Evolutionary conservation across 2,329 filamentous ascomycete genomes (phyloP).

Genomic region (Bipolaris gigantea): DNA sequence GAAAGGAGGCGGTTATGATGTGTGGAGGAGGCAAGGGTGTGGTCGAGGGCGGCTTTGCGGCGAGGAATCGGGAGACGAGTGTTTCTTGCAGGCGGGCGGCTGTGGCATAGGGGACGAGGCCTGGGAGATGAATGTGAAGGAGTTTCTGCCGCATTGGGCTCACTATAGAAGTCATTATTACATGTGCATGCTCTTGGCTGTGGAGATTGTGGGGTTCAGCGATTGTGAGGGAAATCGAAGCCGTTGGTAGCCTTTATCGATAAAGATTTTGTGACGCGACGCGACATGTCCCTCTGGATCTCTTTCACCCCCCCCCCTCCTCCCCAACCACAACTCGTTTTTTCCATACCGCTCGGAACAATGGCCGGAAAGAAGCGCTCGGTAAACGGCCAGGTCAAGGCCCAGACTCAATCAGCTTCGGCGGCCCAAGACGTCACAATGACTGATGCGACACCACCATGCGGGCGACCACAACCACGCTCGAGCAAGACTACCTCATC

Average conservation of each 20-base stretch:
- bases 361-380: slow-evolving; percentile 35
- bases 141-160: slow-evolving; percentile 55
- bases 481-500: slow-evolving; percentile 12
- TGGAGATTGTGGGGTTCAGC: neutral
- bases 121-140: slow-evolving; percentile 62
- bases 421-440: slow-evolving; percentile 1
- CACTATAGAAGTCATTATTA: slow-evolving; percentile 9
- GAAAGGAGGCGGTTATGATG: slow-evolving; percentile 79
- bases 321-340: neutral
- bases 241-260: slow-evolving; percentile 12
- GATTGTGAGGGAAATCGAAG: neutral
- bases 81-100: slow-evolving; percentile 60
- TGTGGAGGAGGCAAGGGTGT: slow-evolving; percentile 59
- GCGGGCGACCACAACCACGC: slow-evolving; percentile 14
- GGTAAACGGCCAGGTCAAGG: slow-evolving; percentile 26
- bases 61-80: slow-evolving; percentile 60
- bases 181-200: slow-evolving; percentile 1
- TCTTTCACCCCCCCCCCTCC: neutral
- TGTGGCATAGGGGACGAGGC: slow-evolving; percentile 57
- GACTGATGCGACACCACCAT: slow-evolving; percentile 18
- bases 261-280: slow-evolving; percentile 22
- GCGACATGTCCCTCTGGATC: neutral
- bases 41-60: slow-evolving; percentile 58
- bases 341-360: neutral
- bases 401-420: neutral